These are phyloP conservation scores for Mycena albidolilacea DNA, from an alignment of 768 basidiomycete genomes.

Conservation along the genomic window DNA sequence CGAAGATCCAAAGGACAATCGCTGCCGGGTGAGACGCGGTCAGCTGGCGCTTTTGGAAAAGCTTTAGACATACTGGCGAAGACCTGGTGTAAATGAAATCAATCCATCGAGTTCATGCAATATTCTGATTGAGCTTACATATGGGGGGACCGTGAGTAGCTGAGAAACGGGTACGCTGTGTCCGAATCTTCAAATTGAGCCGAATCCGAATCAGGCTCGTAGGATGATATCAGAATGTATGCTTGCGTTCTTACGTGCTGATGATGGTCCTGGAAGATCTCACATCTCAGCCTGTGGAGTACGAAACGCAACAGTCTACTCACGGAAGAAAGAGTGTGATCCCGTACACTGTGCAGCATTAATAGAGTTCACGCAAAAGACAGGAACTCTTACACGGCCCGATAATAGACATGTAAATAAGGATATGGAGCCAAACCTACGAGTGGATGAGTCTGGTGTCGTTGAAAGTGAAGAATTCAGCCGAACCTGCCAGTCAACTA, in stretches of 20 bases:
- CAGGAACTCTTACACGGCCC: conserved; percentile 65
- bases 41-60: not conserved
- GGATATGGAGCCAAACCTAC: conserved; percentile 67
- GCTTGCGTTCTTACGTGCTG: conserved; percentile 61
- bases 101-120: not conserved
- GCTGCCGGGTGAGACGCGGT: conserved; percentile 52
- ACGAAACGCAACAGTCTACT: conserved; percentile 44
- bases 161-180: conserved; percentile 70
- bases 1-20: conserved; percentile 63
- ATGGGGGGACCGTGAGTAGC: conserved; percentile 79
- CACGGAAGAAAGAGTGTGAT: conserved; percentile 73
- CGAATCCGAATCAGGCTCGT: conserved; percentile 13
- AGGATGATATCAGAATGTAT: not conserved
- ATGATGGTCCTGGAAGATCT: conserved; percentile 68
- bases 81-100: conserved; percentile 39
- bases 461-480: not conserved
- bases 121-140: conserved; percentile 44
- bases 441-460: not conserved
- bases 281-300: not conserved
- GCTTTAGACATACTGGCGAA: conserved; percentile 66
- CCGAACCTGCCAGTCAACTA: conserved; percentile 75
- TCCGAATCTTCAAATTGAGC: conserved; percentile 63
- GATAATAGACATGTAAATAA: conserved; percentile 73
- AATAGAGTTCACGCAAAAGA: not conserved
- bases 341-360: conserved; percentile 33